Base-by-base conservation (phyloP, 208 protist species). In the Trypanosoma rangeli region DNA sequence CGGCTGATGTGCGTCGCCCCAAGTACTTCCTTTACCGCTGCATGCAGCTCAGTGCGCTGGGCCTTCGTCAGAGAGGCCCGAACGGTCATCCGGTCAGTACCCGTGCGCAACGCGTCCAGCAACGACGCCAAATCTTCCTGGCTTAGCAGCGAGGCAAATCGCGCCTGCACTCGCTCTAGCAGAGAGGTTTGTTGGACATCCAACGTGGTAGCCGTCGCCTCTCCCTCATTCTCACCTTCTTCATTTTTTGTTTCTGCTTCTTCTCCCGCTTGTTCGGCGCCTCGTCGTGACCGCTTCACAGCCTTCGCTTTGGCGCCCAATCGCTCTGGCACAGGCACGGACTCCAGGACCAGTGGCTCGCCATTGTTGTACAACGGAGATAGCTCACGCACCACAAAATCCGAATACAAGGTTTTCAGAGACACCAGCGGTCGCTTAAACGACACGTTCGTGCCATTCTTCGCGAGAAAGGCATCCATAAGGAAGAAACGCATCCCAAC, bases 331-430 rank as follows among this genome's bases (percentile, higher is more conserved):
- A 16, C 22, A 31, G 62, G 64, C 26, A 76, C 24, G 9, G 55
- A 29, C 70, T 93, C 84, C 10, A 96, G 71, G 5, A 53, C 60
- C 18, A 97, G 84, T 12, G 92, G 89, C 5, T 80, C 60, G 20
- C 82, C 81, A 69, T 88, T 53, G 50, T 76, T 66, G 77, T 90
- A 93, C 33, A 84, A 69, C 4, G 78, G 75, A 18, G 82, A 86
- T 31, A 90, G 39, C 67, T 97, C 92, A 15, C 92, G 85, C 44
- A 97, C 92, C 39, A 94, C 83, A 73, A 97, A 97, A 63, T 97
- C 92, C 0, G 89, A 90, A 76, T 87, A 93, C 18, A 94, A 73
- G 50, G 85, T 91, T 50, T 97, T 97, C 7, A 95, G 60, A 0
- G 82, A 90, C 15, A 85, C 89, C 24, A 26, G 52, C 20, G 62